Evolutionary conservation across 305 asterid species (phyloP).

Genomic region (Solanum hybrid): DNA sequence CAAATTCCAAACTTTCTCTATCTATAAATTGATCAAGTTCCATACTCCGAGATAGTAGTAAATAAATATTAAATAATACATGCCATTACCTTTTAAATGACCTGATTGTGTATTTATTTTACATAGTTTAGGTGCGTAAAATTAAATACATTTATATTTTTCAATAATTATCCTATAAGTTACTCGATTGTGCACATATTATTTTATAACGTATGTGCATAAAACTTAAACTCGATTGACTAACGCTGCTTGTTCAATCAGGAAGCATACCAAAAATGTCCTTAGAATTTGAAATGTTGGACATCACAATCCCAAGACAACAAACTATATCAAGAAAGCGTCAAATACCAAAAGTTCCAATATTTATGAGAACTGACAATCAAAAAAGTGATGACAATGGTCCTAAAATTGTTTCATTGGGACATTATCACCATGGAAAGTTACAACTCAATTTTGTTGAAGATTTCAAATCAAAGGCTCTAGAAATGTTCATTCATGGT

Average conservation of each 20-base stretch:
- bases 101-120: background rate
- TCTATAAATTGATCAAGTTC: background rate
- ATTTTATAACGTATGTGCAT: rapidly evolving
- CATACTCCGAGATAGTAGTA: background rate
- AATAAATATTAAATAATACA: too few relatives aligned
- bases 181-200: background rate
- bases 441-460: constrained; percentile 5
- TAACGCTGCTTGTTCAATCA: background rate
- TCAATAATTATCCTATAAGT: background rate
- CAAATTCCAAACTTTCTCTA: background rate
- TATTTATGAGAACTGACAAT: background rate
- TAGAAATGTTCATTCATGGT: background rate
- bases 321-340: background rate
- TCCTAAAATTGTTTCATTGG: constrained; percentile 8
- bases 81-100: background rate
- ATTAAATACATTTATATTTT: too few relatives aligned
- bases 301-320: background rate
- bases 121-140: background rate
- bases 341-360: background rate
- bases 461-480: background rate
- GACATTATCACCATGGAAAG: constrained; percentile 13
- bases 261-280: background rate
- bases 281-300: background rate
- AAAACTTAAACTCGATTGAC: background rate
- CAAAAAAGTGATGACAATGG: background rate